phyloP scores from a whole-genome alignment of 2,329 filamentous ascomycete genomes.

The Aspergillus sp. region DNA sequence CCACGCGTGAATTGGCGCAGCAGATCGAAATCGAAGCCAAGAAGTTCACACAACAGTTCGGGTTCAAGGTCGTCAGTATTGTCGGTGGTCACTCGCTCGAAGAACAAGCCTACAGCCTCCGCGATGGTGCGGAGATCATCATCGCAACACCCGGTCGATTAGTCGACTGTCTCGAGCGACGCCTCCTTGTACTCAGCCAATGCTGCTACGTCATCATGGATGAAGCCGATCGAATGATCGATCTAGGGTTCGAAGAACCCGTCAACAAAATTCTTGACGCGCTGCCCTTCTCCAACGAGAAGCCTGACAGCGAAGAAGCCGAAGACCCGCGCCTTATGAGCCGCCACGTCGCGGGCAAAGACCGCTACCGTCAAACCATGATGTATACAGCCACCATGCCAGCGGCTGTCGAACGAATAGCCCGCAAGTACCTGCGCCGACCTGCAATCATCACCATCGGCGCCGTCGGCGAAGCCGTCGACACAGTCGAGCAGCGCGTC shows the following conservation, averaged over 20 bases:
- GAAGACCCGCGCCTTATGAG: slow-evolving; percentile 83
- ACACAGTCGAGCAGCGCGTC: slow-evolving; percentile 94
- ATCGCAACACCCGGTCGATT: slow-evolving; percentile 97
- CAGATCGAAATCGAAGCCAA: slow-evolving; percentile 91
- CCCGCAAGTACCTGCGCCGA: slow-evolving; percentile 88
- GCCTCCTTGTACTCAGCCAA: slow-evolving; percentile 84
- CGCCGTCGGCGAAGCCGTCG: slow-evolving; percentile 88
- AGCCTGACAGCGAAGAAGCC: slow-evolving; percentile 86
- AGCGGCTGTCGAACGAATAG: slow-evolving; percentile 81
- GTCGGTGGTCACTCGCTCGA: slow-evolving; percentile 96
- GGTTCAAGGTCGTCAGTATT: slow-evolving; percentile 91
- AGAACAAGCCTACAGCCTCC: slow-evolving; percentile 81
- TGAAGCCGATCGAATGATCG: slow-evolving; percentile 98
- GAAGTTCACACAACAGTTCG: slow-evolving; percentile 84
- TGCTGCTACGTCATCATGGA: slow-evolving; percentile 99
- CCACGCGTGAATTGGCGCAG: slow-evolving; percentile 92
- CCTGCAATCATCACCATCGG: slow-evolving; percentile 93
- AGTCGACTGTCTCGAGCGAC: slow-evolving; percentile 90
- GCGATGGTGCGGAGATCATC: slow-evolving; percentile 92
- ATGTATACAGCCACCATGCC: slow-evolving; percentile 99
- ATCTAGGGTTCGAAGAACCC: slow-evolving; percentile 93
- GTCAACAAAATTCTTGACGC: slow-evolving; percentile 97
- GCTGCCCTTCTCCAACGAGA: slow-evolving; percentile 84
- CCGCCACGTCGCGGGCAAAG: slow-evolving; percentile 62
- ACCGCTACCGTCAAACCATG: slow-evolving; percentile 94